Evolutionary conservation across 164 flowering plant genomes (phyloP), one percentile per base, ranked within the genome.

Genomic region (Euptelea pleiosperma): DNA sequence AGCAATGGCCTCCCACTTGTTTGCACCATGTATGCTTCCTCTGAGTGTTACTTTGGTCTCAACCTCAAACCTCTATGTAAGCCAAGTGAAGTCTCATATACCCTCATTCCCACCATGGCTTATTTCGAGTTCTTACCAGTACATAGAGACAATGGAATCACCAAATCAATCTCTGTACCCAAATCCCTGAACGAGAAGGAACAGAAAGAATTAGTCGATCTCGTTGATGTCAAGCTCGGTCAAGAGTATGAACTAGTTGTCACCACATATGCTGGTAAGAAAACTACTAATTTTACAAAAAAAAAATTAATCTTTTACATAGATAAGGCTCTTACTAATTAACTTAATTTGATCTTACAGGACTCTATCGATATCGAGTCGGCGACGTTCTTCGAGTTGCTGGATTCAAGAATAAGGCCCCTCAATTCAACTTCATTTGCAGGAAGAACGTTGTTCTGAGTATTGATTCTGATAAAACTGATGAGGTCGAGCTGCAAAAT

Each of bases 21-120:
- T 0, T 93, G 96, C 75, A 88, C 98, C 33, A 90, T 93, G 96
- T 93, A 93, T 66, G 98, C 94, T 0, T 93, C 98, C 1, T 87
- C 96, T 0, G 97, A 93, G 77, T 90, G 97, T 52, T 93, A 87
- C 61, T 90, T 90, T 44, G 98, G 98, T 1, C 71, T 93, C 40
- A 93, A 93, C 66, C 80, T 93, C 4, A 74, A 85, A 22, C 98
- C 98, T 6, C 75, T 93, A 0, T 84, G 85, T 68, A 76, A 84
- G 62, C 97, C 98, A 10, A 73, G 87, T 52, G 94, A 93, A 0
- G 97, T 93, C 22, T 67, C 91, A 18, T 93, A 93, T 68, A 93
- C 98, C 33, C 83, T 93, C 30, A 80, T 93, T 25, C 98, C 98
- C 30, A 79, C 85, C 73, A 86, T 88, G 97, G 89, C 82, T 68